Evolutionary conservation across 768 basidiomycete genomes (phyloP), one percentile per base, ranked within the genome.

Genomic region (Leccinum incarnatum): DNA sequence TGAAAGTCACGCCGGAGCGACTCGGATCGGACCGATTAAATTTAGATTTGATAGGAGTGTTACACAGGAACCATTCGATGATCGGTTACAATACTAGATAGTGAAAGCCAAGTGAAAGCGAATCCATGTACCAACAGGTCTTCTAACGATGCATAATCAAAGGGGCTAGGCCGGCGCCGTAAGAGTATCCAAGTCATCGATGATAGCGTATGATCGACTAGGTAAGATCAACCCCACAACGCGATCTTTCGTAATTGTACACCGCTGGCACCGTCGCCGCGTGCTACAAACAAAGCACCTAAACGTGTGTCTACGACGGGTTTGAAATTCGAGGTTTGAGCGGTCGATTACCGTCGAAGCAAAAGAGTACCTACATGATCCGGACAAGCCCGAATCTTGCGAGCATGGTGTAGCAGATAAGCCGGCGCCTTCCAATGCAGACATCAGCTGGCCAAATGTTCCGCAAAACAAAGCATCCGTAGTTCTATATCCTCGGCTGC

Each of bases 371-470:
- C 25, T 36, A 78, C 77, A 70, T 34, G 32, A 34, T 53, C 72
- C 65, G 14, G 72, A 63, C 29, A 76, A 61, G 11, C 70, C 67
- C 12, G 32, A n/a, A 25, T 60, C 63, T 25, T 63, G 72, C 8
- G 64, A 47, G 51, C 73, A 79, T 10, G 72, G 71, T 5, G 65
- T 66, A 29, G 71, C 66, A 25, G 66, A 68, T 62, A 79, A 67
- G 40, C 78, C 77, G 1, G 75, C 78, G 15, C 58, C 66, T 51
- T 74, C 62, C 46, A 79, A 64, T n/a, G 78, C 78, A 23, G 65
- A 58, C 71, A 73, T 72, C 52, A 79, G 62, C 64, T 79, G 78
- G 10, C 78, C 78, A 61, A 77, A 79, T 19, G 78, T 79, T 25
- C 78, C 78, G 25, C 74, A 72, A 62, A 76, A 79, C 53, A 79